A percentile compares a stretch with the other conserved stretches of the same genome.
Evolutionary conservation across 1,284 basidiomycete species (phyloP).

Genomic region (Cutaneotrichosporon cavernicola): DNA sequence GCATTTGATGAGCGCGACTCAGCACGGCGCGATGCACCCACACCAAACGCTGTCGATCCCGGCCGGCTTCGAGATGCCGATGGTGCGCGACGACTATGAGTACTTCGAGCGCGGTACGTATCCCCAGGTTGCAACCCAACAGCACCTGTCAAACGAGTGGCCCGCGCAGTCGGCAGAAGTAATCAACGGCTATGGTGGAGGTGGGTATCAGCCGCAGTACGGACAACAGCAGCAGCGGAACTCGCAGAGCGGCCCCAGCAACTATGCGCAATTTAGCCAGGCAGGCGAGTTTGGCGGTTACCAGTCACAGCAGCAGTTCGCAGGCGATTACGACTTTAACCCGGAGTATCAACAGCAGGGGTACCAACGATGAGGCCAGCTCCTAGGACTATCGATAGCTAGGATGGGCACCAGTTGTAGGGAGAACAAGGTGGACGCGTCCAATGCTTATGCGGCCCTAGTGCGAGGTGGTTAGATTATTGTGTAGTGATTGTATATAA

Average conservation of each 20-base stretch:
- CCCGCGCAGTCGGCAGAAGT: neutral
- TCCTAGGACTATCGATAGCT: neutral
- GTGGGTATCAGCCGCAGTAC: neutral
- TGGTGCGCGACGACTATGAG: slow-evolving; percentile 4
- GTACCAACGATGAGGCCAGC: neutral
- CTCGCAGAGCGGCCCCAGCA: neutral
- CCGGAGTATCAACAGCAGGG: neutral
- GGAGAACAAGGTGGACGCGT: slow-evolving; percentile 1
- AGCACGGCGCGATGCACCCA: neutral
- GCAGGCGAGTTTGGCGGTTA: neutral
- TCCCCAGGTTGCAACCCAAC: neutral
- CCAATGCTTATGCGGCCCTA: neutral
- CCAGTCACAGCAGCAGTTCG: neutral
- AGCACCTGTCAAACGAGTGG: slow-evolving; percentile 7
- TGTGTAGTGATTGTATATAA: neutral
- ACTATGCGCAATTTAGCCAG: slow-evolving; percentile 3
- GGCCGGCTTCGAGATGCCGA: neutral
- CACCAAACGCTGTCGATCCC: neutral
- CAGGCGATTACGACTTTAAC: neutral
- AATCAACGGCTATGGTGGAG: neutral
- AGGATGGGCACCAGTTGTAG: neutral
- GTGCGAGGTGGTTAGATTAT: neutral
- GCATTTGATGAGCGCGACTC: neutral
- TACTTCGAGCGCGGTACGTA: neutral
- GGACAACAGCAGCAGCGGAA: neutral